These are phyloP conservation scores for Epichloe baconii DNA, from an alignment of 2,329 filamentous ascomycete genomes.

Conservation along the genomic window DNA sequence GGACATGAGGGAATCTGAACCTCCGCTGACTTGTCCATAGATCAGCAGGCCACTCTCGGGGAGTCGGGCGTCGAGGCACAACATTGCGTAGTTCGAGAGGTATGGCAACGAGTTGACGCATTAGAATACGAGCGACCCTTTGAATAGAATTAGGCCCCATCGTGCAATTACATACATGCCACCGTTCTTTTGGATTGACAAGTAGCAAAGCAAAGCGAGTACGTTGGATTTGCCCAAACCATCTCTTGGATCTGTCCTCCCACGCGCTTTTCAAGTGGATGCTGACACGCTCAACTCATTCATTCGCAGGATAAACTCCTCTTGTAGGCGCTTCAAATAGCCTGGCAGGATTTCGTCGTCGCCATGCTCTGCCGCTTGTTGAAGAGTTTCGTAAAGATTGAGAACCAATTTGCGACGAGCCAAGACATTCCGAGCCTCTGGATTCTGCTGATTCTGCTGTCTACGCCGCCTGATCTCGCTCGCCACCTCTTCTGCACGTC, in stretches of 20 bases:
- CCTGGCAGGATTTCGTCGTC: conserved; percentile 45
- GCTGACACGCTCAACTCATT: conserved; percentile 39
- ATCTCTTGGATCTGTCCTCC: neutral
- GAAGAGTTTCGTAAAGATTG: conserved; percentile 57
- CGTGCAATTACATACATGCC: neutral
- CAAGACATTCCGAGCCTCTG: conserved; percentile 43
- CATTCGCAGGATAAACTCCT: conserved; percentile 64
- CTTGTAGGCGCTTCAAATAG: conserved; percentile 34
- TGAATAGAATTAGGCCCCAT: neutral
- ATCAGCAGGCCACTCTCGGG: conserved; percentile 44
- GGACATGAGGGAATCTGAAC: neutral
- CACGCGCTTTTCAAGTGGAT: conserved; percentile 28
- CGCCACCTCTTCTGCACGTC: conserved; percentile 55
- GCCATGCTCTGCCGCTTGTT: conserved; percentile 50
- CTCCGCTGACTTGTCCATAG: conserved; percentile 20
- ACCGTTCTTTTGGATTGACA: neutral
- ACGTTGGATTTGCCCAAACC: neutral
- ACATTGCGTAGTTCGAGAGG: conserved; percentile 56
- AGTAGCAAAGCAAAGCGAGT: neutral
- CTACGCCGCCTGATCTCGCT: conserved; percentile 44
- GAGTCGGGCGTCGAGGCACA: conserved; percentile 53
- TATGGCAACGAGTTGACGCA: conserved; percentile 54
- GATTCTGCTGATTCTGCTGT: conserved; percentile 44
- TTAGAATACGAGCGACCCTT: conserved; percentile 53
- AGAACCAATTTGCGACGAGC: conserved; percentile 62